phyloP scores from a whole-genome alignment of 2,329 filamentous ascomycete species.

The Thelonectria discophora region DNA sequence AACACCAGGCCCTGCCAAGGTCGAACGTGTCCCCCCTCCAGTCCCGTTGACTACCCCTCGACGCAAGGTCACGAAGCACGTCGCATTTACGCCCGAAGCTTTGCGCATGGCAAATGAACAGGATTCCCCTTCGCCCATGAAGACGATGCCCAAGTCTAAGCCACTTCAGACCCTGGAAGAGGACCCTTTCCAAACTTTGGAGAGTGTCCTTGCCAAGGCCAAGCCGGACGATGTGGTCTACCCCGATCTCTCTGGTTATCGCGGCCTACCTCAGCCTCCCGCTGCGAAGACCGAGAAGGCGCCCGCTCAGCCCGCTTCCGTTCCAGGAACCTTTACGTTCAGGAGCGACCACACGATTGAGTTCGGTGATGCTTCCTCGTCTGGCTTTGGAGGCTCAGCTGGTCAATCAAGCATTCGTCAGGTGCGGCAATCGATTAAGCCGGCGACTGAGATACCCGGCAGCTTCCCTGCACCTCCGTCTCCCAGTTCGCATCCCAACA shows the following conservation, averaged over 20 bases:
- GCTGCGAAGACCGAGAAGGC: slow-evolving; percentile 18
- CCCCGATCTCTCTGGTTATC: slow-evolving; percentile 60
- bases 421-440: slow-evolving; percentile 62
- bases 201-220: slow-evolving; percentile 40
- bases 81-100: slow-evolving; percentile 80
- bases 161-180: slow-evolving; percentile 41
- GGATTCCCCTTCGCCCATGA: slow-evolving; percentile 66
- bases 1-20: slow-evolving; percentile 55
- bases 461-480: slow-evolving; percentile 57
- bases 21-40: slow-evolving; percentile 63
- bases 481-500: slow-evolving; percentile 54
- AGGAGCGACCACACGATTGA: slow-evolving; percentile 71
- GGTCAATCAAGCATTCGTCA: slow-evolving; percentile 70
- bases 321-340: slow-evolving; percentile 70
- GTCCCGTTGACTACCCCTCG: slow-evolving; percentile 72
- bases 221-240: slow-evolving; percentile 55
- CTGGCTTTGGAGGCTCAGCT: slow-evolving; percentile 64
- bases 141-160: slow-evolving; percentile 58
- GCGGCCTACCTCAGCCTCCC: slow-evolving; percentile 43
- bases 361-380: slow-evolving; percentile 58
- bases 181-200: slow-evolving; percentile 44
- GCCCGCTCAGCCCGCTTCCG: slow-evolving; percentile 48
- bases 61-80: slow-evolving; percentile 73
- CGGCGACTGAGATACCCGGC: slow-evolving; percentile 61
- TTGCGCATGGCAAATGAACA: slow-evolving; percentile 56